Evolutionary conservation across 2,329 filamentous ascomycete genomes (phyloP), one percentile per base, ranked within the genome.

Genomic region (Rosellinia necatrix): DNA sequence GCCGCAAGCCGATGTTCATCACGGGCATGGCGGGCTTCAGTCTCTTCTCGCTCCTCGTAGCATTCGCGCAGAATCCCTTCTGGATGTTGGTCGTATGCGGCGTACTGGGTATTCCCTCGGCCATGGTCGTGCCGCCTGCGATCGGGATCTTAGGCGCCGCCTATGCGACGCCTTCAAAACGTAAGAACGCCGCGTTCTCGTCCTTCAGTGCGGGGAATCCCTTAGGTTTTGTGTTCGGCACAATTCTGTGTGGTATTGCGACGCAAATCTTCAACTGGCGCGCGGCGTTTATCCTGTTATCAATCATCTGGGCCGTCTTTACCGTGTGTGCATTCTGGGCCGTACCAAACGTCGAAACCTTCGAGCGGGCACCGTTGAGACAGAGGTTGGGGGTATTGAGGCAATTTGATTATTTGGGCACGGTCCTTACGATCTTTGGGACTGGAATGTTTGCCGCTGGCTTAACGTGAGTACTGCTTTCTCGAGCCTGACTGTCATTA

Each of bases 391-490:
- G 49, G 22, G 57, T 80, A 0, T 34, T 86, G 35, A 82, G 79
- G 66, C 77, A 74, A 34, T 83, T 89, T 64, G 86, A 89, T 70
- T 68, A 83, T 6, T 70, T 87, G 0, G 86, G 86, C 0, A 85
- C 83, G 0, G 64, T 79, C 1, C 70, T 88, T 57, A 84, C 85
- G 3, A 78, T 89, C 29, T 75, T 81, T n/a, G 86, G 86, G 0
- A 85, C 87, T 55, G 85, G 83, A 3, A 78, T 86, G 75, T 83
- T 88, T 65, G 85, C 83, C 12, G 83, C 83, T 19, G 81, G 81
- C 1, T 72, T 88, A 55, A 85, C 78, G 76, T 82, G 68, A 69
- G 78, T 75, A 47, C 17, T 27, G 6, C 17, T 35, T 24, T 40
- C 3, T 30, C 9, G 4, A 41, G 0, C 13, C 17, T 19, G 42